Evolutionary conservation across 2,329 filamentous ascomycete genomes (phyloP).

Genomic region (Fusarium sp.): DNA sequence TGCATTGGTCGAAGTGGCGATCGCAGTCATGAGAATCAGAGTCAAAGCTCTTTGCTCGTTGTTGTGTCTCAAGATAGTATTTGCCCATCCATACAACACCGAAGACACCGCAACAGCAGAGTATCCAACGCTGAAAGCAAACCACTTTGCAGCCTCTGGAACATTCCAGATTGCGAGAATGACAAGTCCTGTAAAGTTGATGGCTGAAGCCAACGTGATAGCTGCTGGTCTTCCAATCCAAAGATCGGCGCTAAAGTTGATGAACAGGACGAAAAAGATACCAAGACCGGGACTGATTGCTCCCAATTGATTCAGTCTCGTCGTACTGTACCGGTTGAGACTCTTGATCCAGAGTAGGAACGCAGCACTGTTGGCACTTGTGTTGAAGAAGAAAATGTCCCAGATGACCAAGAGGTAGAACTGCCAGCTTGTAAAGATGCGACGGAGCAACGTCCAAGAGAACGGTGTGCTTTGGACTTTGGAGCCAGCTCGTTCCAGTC

Average conservation of each 20-base stretch:
- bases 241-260: constrained; percentile 40
- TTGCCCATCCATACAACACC: constrained; percentile 34
- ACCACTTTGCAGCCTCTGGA: constrained; percentile 32
- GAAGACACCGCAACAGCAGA: constrained; percentile 31
- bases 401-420: constrained; percentile 30
- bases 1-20: constrained; percentile 26
- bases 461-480: constrained; percentile 26
- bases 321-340: constrained; percentile 20
- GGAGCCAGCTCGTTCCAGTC: constrained; percentile 12
- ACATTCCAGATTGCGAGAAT: constrained; percentile 32
- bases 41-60: constrained; percentile 31
- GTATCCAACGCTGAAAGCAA: constrained; percentile 31
- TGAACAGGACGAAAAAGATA: constrained; percentile 35
- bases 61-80: constrained; percentile 26
- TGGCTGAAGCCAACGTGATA: constrained; percentile 26
- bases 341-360: constrained; percentile 37
- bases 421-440: constrained; percentile 25
- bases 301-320: constrained; percentile 26
- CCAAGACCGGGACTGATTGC: constrained; percentile 32
- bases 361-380: constrained; percentile 24
- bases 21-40: constrained; percentile 31
- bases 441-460: constrained; percentile 8
- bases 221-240: constrained; percentile 28
- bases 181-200: constrained; percentile 32
- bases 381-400: constrained; percentile 35